Evolutionary conservation across 306 rosid species (phyloP), one percentile per base, ranked within the genome.

Genomic region (Citrullus amarus): DNA sequence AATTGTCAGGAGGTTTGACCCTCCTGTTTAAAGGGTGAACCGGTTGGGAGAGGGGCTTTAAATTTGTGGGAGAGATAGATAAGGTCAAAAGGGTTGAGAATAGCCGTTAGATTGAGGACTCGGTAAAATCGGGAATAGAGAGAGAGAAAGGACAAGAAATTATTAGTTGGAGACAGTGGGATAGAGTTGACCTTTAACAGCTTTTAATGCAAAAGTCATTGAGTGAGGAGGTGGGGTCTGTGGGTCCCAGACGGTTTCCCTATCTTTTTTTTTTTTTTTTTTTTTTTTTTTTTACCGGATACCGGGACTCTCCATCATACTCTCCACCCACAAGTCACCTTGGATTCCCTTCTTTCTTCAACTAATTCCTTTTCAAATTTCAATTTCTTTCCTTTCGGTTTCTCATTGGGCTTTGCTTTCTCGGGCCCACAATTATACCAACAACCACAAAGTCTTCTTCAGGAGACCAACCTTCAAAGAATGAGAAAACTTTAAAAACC

Each of bases 161-260:
- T 16, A 25, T 81, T 68, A 79, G 91, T 89, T 91, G 89, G 82
- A 41, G 91, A 91, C 92, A 87, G 88, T 54, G 83, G 74, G 86
- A 88, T 81, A 82, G 83, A 85, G 93, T 92, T 92, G 96, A 92
- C 96, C 91, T 84, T 87, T 85, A 63, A 62, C 91, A 69, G 77
- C 91, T 85, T 89, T 92, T 85, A 76, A 90, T 86, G 91, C 89
- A 84, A 69, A 74, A 87, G 87, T 87, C 88, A n/a, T 81, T 6
- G 75, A 53, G 73, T 56, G 57, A 51, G 76, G 62, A 28, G 80
- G 83, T 78, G 73, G 81, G 78, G 83, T 20, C 18, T 4, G 83
- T 76, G 84, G 84, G 81, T 25, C 80, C 87, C 6, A 0, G 1
- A 0, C 12, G 57, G 18, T 79, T 82, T 75, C 69, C 18, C 25